phyloP scores from a whole-genome alignment of 2,329 filamentous ascomycete species.

The Ceratocystis papillata region DNA sequence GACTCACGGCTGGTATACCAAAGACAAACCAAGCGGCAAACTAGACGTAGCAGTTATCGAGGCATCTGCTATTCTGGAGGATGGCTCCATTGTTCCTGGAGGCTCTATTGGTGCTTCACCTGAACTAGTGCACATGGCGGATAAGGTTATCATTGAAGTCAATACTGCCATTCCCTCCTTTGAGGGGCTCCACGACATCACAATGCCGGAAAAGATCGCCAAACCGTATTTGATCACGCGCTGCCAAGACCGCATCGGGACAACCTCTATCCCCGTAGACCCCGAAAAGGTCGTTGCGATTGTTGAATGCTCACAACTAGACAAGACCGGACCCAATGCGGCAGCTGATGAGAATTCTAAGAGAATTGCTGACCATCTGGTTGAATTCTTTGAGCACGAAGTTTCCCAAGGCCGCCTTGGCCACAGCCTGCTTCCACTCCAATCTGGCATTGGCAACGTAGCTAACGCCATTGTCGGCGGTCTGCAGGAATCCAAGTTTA shows the following conservation, averaged over 20 bases:
- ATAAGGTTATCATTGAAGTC: conserved; percentile 88
- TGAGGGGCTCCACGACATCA: conserved; percentile 83
- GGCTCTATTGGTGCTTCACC: conserved; percentile 77
- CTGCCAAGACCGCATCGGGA: conserved; percentile 78
- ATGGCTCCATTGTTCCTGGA: conserved; percentile 79
- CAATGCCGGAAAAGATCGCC: conserved; percentile 69
- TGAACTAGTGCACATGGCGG: conserved; percentile 79
- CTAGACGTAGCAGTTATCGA: conserved; percentile 79
- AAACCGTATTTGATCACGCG: conserved; percentile 81
- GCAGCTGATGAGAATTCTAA: conserved; percentile 62
- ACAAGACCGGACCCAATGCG: conserved; percentile 61
- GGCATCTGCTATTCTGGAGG: conserved; percentile 75
- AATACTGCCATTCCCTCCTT: conserved; percentile 79
- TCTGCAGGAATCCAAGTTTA: conserved; percentile 69
- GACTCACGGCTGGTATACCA: conserved; percentile 72
- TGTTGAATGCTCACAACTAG: conserved; percentile 74
- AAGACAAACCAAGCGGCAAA: conserved; percentile 60
- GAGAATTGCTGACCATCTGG: conserved; percentile 66
- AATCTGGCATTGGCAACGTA: conserved; percentile 87
- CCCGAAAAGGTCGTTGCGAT: conserved; percentile 75
- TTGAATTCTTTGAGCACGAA: conserved; percentile 76
- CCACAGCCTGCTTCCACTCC: conserved; percentile 63
- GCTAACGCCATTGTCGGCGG: conserved; percentile 85
- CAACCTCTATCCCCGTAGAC: conserved; percentile 70
- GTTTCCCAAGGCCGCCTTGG: conserved; percentile 68